Conservation (phyloP, 1,284 basidiomycete genomes). For the Cryptococcus depauperatus region DNA sequence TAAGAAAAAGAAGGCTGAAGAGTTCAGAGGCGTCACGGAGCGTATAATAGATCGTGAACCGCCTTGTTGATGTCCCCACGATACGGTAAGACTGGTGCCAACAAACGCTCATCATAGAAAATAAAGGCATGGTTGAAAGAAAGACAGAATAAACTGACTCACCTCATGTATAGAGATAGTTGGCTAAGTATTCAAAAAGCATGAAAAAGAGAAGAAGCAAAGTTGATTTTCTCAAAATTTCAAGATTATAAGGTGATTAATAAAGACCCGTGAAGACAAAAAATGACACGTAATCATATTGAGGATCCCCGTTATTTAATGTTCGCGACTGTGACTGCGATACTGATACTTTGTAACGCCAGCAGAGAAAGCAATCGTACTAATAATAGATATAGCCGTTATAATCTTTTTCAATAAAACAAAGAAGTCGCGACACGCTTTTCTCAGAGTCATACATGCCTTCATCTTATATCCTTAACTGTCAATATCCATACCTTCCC, state of each 20-base stretch:
- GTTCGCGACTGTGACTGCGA: too few species aligned
- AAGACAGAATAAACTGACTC: background rate
- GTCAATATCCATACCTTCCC: conserved; percentile 36
- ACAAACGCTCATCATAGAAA: conserved; percentile 31
- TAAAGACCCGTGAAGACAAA: background rate
- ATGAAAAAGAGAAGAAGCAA: background rate
- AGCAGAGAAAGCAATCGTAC: too few species aligned
- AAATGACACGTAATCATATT: too few species aligned
- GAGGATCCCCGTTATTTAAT: too few species aligned
- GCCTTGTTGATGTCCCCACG: conserved; percentile 21
- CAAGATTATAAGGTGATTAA: background rate
- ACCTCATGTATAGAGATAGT: too few species aligned
- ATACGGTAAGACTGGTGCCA: conserved; percentile 41
- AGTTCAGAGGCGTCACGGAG: conserved; percentile 28
- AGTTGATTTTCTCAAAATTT: too few species aligned
- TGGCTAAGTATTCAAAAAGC: too few species aligned
- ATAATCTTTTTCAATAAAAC: too few species aligned
- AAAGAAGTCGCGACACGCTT: too few species aligned
- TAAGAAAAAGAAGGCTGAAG: background rate
- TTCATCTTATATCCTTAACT: conserved; percentile 13
- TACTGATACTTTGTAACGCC: too few species aligned
- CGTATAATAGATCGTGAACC: conserved; percentile 22
- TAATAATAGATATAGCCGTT: too few species aligned
- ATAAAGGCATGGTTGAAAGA: conserved; percentile 1
- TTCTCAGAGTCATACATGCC: conserved; percentile 16